These are phyloP conservation scores for Diatrype stigma DNA, from an alignment of 2,329 filamentous ascomycete species.

Conservation along the genomic window DNA sequence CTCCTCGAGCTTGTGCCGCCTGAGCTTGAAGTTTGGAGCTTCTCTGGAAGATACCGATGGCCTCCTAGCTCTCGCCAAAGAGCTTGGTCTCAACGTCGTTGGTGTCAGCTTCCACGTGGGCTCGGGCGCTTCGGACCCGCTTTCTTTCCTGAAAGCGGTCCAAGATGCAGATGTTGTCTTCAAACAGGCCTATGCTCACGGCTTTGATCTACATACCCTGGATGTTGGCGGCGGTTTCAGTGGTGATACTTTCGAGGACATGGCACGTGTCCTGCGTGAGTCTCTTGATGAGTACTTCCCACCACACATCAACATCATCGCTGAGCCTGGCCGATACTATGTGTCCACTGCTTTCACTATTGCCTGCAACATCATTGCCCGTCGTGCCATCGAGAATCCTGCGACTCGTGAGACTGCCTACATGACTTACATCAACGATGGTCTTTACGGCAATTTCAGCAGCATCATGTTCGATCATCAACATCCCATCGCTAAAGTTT, in stretches of 20 bases:
- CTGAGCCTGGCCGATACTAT: slow-evolving; percentile 95
- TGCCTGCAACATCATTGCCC: slow-evolving; percentile 92
- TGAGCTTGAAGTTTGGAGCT: slow-evolving; percentile 97
- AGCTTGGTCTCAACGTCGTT: slow-evolving; percentile 83
- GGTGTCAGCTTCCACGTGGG: slow-evolving; percentile 98
- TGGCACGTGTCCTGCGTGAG: slow-evolving; percentile 73
- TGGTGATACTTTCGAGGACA: slow-evolving; percentile 84
- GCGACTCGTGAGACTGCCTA: slow-evolving; percentile 65
- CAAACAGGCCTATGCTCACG: slow-evolving; percentile 71
- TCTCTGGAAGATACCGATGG: slow-evolving; percentile 75
- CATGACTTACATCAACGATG: slow-evolving; percentile 98
- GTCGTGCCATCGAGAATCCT: slow-evolving; percentile 78
- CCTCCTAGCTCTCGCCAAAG: slow-evolving; percentile 74
- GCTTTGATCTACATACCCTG: slow-evolving; percentile 78
- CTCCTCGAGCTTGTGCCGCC: slow-evolving; percentile 85
- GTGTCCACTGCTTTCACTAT: slow-evolving; percentile 90
- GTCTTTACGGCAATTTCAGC: slow-evolving; percentile 96
- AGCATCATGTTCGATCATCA: slow-evolving; percentile 99
- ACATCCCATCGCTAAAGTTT: slow-evolving; percentile 77
- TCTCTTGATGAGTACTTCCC: slow-evolving; percentile 89
- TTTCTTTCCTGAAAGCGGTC: slow-evolving; percentile 86
- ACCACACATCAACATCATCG: slow-evolving; percentile 76
- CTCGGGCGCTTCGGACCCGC: slow-evolving; percentile 91
- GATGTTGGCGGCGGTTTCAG: slow-evolving; percentile 95
- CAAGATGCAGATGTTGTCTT: slow-evolving; percentile 86